Percentiles rank a stretch among this genome's conserved stretches.
Evolutionary conservation across 2,329 filamentous ascomycete species (phyloP).

Genomic region (Coniochaeta ligniaria): DNA sequence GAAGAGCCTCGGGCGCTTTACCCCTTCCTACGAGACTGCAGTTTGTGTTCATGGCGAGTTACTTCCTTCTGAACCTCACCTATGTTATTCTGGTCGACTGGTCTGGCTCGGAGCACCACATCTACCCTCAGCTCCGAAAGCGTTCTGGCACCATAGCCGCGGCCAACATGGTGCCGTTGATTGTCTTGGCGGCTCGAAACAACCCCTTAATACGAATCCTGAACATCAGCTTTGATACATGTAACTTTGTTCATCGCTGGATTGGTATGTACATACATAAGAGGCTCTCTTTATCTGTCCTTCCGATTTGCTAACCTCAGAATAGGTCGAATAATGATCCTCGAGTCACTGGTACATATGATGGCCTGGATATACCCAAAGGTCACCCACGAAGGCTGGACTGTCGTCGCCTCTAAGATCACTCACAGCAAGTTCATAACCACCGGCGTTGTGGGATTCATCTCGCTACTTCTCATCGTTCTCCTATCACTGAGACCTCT

Average conservation of each 20-base stretch:
- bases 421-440: neutral
- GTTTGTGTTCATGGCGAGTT: neutral
- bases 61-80: neutral
- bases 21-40: neutral
- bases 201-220: neutral
- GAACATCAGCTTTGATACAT: neutral
- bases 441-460: neutral
- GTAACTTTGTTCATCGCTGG: neutral
- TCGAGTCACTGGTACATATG: neutral
- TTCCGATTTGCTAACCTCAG: neutral
- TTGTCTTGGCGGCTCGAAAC: neutral
- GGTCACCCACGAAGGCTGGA: neutral
- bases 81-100: neutral
- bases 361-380: neutral
- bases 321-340: neutral
- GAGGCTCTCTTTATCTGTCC: neutral
- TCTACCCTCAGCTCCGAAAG: neutral
- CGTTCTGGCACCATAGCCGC: neutral
- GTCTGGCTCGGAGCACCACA: neutral
- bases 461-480: neutral
- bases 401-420: neutral
- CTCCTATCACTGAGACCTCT: neutral
- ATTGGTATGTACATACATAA: neutral
- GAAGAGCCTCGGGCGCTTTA: neutral
- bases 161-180: neutral